Conservation (phyloP, 2,329 filamentous ascomycete genomes). For the Beauveria brongniartii region DNA sequence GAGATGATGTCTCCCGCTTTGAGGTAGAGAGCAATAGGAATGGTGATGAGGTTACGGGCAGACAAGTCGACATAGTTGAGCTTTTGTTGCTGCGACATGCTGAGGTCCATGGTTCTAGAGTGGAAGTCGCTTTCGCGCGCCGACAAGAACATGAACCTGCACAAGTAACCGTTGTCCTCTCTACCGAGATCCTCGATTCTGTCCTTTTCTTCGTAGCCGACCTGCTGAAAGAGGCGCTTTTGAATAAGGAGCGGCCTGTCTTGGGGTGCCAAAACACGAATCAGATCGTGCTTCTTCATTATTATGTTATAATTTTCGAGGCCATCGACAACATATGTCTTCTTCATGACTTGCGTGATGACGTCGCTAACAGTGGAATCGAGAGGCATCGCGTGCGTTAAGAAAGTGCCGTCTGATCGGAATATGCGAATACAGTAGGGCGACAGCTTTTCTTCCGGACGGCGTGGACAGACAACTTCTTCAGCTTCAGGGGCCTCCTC, state of each 20-base stretch:
- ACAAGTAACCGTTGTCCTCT: conserved; percentile 95
- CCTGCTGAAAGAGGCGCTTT: conserved; percentile 81
- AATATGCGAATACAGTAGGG: conserved; percentile 94
- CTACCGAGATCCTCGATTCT: conserved; percentile 86
- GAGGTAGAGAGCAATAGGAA: conserved; percentile 88
- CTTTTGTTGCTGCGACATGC: conserved; percentile 75
- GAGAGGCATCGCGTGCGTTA: conserved; percentile 76
- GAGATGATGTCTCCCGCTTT: conserved; percentile 90
- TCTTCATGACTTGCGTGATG: conserved; percentile 84
- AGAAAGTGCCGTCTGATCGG: conserved; percentile 86
- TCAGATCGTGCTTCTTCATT: conserved; percentile 84
- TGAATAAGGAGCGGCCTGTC: conserved; percentile 88
- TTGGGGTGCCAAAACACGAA: conserved; percentile 66
- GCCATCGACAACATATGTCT: conserved; percentile 85
- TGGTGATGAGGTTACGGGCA: conserved; percentile 84
- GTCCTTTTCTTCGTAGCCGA: conserved; percentile 82
- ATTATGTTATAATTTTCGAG: conserved; percentile 94
- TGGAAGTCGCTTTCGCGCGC: conserved; percentile 78
- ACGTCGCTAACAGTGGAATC: conserved; percentile 82
- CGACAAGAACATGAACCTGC: conserved; percentile 90
- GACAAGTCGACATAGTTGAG: conserved; percentile 91
- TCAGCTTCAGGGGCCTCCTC: conserved; percentile 52
- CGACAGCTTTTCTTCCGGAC: conserved; percentile 64
- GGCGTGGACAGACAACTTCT: conserved; percentile 57
- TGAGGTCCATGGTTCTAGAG: conserved; percentile 62